A percentile compares a stretch with the other conserved stretches of the same genome.
phyloP scores from a whole-genome alignment of 805 yeast species.

The Teunomyces barrocoloradensis region DNA sequence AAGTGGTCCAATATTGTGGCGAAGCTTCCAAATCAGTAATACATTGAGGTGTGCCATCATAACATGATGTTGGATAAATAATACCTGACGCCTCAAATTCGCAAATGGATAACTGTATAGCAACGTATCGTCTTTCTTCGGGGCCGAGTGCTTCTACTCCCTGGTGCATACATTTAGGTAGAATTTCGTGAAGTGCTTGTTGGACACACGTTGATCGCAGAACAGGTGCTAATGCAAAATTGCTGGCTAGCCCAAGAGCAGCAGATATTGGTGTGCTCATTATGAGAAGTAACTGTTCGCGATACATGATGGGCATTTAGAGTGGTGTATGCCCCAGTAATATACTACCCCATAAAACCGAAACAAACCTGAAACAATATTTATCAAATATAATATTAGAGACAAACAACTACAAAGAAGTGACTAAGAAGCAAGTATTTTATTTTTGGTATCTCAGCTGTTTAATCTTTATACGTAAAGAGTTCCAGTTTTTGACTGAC shows the following conservation, averaged over 20 bases:
- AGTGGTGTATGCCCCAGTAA: not conserved
- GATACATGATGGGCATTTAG: not conserved
- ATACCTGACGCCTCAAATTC: constrained; percentile 51
- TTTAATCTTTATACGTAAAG: too few relatives aligned
- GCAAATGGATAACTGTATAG: constrained; percentile 51
- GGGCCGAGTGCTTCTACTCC: constrained; percentile 40
- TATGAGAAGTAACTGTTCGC: not conserved
- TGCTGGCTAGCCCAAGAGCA: not conserved
- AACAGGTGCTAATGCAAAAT: not conserved
- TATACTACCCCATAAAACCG: not conserved
- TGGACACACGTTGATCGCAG: constrained; percentile 30
- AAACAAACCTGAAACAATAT: not conserved
- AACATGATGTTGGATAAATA: constrained; percentile 29
- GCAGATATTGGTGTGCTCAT: not conserved
- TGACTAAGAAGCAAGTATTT: not conserved
- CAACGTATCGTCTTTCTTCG: constrained; percentile 33
- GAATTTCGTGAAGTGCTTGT: constrained; percentile 37
- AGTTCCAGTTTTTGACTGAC: too few relatives aligned
- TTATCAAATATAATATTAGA: not conserved
- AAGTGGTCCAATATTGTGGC: constrained; percentile 73
- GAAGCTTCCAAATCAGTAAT: constrained; percentile 38
- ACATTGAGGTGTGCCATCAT: constrained; percentile 31
- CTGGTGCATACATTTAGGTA: constrained; percentile 38
- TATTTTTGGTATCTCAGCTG: too few relatives aligned
- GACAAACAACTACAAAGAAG: not conserved